phyloP scores from a whole-genome alignment of 495 filamentous ascomycete genomes.

The Hamigera avellanea region DNA sequence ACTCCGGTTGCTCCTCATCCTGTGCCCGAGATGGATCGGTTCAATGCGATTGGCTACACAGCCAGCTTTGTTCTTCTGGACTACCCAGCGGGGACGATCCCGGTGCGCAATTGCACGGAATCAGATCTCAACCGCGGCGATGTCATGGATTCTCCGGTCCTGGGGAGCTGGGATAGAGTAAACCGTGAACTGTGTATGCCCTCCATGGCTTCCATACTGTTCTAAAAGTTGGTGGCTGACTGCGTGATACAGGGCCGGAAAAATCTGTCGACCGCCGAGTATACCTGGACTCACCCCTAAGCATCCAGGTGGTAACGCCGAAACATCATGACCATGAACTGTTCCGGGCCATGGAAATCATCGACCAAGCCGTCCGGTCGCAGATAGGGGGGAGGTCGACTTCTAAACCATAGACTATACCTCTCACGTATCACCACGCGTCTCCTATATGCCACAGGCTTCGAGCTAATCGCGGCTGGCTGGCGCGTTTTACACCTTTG shows the following conservation, averaged over 20 bases:
- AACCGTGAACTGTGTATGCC: conserved; percentile 51
- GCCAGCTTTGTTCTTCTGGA: conserved; percentile 49
- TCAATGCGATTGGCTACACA: conserved; percentile 51
- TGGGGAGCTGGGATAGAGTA: conserved; percentile 48
- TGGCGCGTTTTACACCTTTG: too few relatives aligned
- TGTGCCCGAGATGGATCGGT: conserved; percentile 48
- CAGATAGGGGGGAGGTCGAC: too few relatives aligned
- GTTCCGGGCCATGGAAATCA: conserved; percentile 41
- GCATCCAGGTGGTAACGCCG: conserved; percentile 49
- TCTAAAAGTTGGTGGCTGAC: not conserved
- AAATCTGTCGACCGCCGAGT: conserved; percentile 40
- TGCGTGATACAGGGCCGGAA: conserved; percentile 30
- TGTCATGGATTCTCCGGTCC: conserved; percentile 26
- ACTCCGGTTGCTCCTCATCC: conserved; percentile 48
- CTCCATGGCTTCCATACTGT: not conserved
- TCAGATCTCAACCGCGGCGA: conserved; percentile 36
- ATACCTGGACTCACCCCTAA: conserved; percentile 44
- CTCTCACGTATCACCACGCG: too few relatives aligned
- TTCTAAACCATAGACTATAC: too few relatives aligned
- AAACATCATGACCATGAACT: conserved; percentile 47
- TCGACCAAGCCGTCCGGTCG: conserved; percentile 36
- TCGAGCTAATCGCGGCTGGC: too few relatives aligned
- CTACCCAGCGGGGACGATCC: conserved; percentile 46
- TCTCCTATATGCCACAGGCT: too few relatives aligned
- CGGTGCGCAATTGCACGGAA: conserved; percentile 36